Base-by-base conservation (phyloP, 768 basidiomycete species). In the Tylopilus sp. region DNA sequence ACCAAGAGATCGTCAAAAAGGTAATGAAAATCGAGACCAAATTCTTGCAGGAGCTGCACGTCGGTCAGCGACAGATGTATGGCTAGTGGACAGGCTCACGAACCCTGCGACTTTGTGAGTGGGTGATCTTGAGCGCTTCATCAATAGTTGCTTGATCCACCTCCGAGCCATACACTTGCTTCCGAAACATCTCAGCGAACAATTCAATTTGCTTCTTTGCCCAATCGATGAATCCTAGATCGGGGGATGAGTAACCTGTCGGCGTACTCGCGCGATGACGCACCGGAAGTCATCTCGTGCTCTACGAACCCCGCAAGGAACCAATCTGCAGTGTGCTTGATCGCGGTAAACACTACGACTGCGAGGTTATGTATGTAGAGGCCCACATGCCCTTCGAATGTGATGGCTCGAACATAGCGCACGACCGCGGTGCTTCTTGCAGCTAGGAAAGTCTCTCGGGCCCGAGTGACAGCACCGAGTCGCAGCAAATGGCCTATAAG, bases 301-400 rank as follows among this genome's bases (percentile, higher is more conserved):
- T 98, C 97, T 68, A 87, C 90, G 71, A 97, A 99, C 50, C 92
- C 94, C 1, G 88, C 86, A 58, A 98, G 75, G 69, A 91, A 99
- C 97, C 97, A 99, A 70, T 99, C 95, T 13, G 91, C 91, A 1
- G 95, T 97, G 64, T 98, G 92, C 66, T 97, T 95, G 66, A 99
- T 88, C 1, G 91, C 85, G 1, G 94, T 97, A 61, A 98, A 98
- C 51, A 86, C 82, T 0, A 98, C 90, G 38, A 94, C 77, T 3
- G 92, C 83, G 30, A 98, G 75, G 62, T 98, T 91, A 30, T 83
- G 86, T 43, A 98, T 79, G 61, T 95, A 98, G 44, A 86, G 77
- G 3, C 79, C 81, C 30, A 95, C 83, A 61, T 94, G 83, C 3
- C 95, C 95, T 58, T 95, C 92, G 57, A 94, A 95, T 43, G 80